Evolutionary conservation across 2,329 filamentous ascomycete genomes (phyloP).

Genomic region (Amphichorda felina): DNA sequence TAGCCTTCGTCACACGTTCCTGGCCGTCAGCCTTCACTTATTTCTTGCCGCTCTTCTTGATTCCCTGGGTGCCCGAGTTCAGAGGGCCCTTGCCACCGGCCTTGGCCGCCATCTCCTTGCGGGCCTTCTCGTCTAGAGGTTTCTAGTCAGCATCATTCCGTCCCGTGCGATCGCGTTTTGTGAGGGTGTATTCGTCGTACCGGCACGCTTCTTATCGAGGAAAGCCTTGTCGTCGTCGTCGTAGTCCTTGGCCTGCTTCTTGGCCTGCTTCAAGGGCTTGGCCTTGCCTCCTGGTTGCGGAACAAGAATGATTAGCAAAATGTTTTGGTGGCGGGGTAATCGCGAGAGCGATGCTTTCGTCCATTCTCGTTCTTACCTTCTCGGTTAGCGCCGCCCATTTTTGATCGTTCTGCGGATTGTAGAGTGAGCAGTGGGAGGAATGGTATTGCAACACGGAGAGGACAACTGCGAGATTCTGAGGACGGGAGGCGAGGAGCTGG

Average conservation of each 20-base stretch:
- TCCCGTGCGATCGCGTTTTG: not conserved
- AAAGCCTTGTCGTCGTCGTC: conserved; percentile 81
- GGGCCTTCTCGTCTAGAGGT: conserved; percentile 62
- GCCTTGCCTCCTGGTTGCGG: conserved; percentile 56
- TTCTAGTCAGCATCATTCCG: not conserved
- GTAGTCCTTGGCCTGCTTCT: conserved; percentile 72
- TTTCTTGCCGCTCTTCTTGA: conserved; percentile 99
- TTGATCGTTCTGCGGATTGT: not conserved
- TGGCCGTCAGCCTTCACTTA: conserved; percentile 25
- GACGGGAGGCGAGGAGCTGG: not conserved
- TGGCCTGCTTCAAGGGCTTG: conserved; percentile 78
- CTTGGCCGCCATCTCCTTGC: conserved; percentile 73
- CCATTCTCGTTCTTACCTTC: conserved; percentile 16
- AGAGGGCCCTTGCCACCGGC: conserved; percentile 81
- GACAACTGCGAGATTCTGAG: not conserved
- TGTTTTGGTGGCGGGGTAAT: not conserved
- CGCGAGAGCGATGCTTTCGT: not conserved
- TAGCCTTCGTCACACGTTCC: too few species aligned
- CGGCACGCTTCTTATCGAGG: conserved; percentile 73
- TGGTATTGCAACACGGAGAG: not conserved
- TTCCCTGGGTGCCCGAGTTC: conserved; percentile 73
- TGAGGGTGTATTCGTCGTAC: conserved; percentile 35
- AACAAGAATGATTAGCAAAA: not conserved
- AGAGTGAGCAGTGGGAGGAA: conserved; percentile 2
- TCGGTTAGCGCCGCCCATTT: conserved; percentile 27